Evolutionary conservation across 2,329 filamentous ascomycete species (phyloP), one percentile per base, ranked within the genome.

Genomic region (Botryosphaeria dothidea): DNA sequence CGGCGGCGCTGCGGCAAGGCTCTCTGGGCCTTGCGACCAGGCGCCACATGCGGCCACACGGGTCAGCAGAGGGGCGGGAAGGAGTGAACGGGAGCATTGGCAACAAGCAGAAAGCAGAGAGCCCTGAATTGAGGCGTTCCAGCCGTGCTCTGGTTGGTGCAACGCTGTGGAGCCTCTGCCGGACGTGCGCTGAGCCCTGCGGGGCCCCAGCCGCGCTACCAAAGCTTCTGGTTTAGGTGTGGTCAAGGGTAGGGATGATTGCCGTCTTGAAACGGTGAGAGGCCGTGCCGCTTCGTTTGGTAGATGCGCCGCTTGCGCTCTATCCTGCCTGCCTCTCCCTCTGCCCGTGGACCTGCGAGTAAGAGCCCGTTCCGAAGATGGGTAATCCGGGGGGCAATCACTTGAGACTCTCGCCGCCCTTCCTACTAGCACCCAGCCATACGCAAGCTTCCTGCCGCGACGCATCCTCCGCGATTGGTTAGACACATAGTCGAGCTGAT

Each of bases 161-260:
- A 46, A 34, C 56, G 31, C 38, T 5, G 41, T 60, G 27, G 54
- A 58, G 54, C 25, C 54, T 29, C 36, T 41, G 36, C 34, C 34
- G 36, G 54, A 45, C 54, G 36, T 58, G 54, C 25, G 38, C 38
- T 58, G 21, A 31, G 41, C 56, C 17, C 27, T 60, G 56, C 56
- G 56, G 56, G 56, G 56, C 56, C 56, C 41, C 56, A 17, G 56
- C 56, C 56, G 56, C 56, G 56, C 56, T 60, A 60, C 41, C 19
- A 29, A 4, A 45, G 27, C 8, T 46, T 60, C 38, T 23, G 56
- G 56, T 34, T 36, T 58, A 58, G 54, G 54, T 21, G 36, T 46
- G 56, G 56, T 21, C 41, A 46, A 34, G 27, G 41, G 56, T 60
- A 46, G 56, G 38, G 56, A 58, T 58, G 56, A 38, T 38, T 17